These are phyloP conservation scores for Fagus crenata DNA, from an alignment of 306 rosid species.

Conservation along the genomic window DNA sequence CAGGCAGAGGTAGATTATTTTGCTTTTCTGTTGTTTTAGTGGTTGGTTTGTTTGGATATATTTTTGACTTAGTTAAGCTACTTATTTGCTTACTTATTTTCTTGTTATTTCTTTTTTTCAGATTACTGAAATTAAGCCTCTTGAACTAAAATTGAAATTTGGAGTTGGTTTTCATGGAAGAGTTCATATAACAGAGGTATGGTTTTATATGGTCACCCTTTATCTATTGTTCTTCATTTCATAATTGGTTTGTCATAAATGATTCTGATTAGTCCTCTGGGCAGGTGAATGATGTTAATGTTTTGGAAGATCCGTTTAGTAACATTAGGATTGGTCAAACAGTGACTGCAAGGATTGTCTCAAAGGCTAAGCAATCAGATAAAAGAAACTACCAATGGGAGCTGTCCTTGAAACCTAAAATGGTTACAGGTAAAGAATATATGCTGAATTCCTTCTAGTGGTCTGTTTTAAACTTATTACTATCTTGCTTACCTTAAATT, in stretches of 20 bases:
- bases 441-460: not conserved
- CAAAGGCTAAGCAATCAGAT: slow-evolving; percentile 57
- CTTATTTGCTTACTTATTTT: slow-evolving; percentile 23
- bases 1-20: slow-evolving; percentile 73
- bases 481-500: not conserved
- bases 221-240: not conserved
- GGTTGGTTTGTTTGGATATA: not conserved
- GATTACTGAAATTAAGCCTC: slow-evolving; percentile 78
- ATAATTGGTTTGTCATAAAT: slow-evolving; percentile 19
- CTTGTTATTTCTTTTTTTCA: slow-evolving; percentile 34
- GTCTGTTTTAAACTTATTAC: slow-evolving; percentile 10
- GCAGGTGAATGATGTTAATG: slow-evolving; percentile 62
- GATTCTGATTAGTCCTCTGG: slow-evolving; percentile 13
- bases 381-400: slow-evolving; percentile 66
- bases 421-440: slow-evolving; percentile 53
- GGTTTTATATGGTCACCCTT: slow-evolving; percentile 10
- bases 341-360: slow-evolving; percentile 66
- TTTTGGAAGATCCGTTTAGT: slow-evolving; percentile 63
- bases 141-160: slow-evolving; percentile 82
- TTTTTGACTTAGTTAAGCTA: not conserved
- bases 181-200: slow-evolving; percentile 87
- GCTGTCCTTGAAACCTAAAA: slow-evolving; percentile 64
- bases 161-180: slow-evolving; percentile 74
- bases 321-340: slow-evolving; percentile 74
- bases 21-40: not conserved